Evolutionary conservation across 805 yeast genomes (phyloP), one percentile per base, ranked within the genome.

Genomic region (Kazachstania africana): DNA sequence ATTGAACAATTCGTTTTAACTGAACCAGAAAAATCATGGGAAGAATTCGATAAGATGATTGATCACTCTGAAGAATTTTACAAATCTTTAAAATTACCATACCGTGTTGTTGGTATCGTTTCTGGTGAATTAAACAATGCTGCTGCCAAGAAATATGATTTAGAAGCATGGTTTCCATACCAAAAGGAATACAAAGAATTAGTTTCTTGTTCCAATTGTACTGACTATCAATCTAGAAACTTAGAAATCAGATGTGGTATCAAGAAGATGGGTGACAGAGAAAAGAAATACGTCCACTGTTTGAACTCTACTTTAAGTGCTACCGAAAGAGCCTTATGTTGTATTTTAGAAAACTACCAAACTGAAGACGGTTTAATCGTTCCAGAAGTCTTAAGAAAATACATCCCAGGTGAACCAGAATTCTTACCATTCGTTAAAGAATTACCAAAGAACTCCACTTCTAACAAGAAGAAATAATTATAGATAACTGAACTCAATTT

Each of bases 91-190:
- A 88, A 87, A 26, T 64, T 91, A 50, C 98, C 98, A 40, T 91
- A 88, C 71, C 75, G 97, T 60, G 91, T 91, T 36, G 98, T 91
- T 42, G 94, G 94, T 48, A 91, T 91, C 60, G 98, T 91, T 40
- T 84, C 95, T 38, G 98, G 97, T 50, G 98, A 88, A 68, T 75
- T 91, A 59, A 91, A 91, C 72, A 91, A 91, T 50, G 96, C 98
- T 33, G 98, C 98, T 40, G 97, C 98, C 44, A 91, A 91, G 71
- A 91, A 91, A 63, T 91, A 79, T 67, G 98, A 91, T 67, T 72
- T 91, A 56, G 98, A 91, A 70, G 98, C 98, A 31, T 91, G 98
- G 98, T 91, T 91, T 93, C 98, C 98, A 56, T 91, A 70, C 82
- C 98, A 91, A 70, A 72, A 85, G 60, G 98, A 91, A 65, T 91